These are phyloP conservation scores for Trypanosoma conorhini DNA, from an alignment of 208 protist genomes.

Conservation along the genomic window DNA sequence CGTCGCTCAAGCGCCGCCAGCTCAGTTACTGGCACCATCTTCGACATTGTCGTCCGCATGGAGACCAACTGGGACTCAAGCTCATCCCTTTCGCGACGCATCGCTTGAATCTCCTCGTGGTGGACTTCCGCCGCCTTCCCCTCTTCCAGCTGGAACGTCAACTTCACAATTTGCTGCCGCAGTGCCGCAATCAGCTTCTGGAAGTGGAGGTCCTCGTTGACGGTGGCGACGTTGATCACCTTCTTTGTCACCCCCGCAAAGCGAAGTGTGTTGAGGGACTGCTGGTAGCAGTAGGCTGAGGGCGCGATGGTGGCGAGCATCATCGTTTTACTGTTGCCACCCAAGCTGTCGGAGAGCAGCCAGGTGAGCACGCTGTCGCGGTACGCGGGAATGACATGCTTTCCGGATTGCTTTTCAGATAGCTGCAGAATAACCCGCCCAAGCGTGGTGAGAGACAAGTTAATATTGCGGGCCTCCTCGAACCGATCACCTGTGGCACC, in stretches of 20 bases:
- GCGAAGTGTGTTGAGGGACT: constrained; percentile 87
- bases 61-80: constrained; percentile 42
- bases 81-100: constrained; percentile 49
- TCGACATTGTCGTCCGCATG: constrained; percentile 37
- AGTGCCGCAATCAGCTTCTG: constrained; percentile 72
- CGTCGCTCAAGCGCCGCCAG: constrained; percentile 46
- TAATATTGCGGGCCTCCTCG: constrained; percentile 96
- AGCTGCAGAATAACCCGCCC: constrained; percentile 90
- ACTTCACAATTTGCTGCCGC: constrained; percentile 75
- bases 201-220: constrained; percentile 85
- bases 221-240: constrained; percentile 81
- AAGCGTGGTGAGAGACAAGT: constrained; percentile 94
- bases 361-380: constrained; percentile 89
- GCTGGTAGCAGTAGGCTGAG: constrained; percentile 79
- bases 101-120: constrained; percentile 44
- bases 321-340: constrained; percentile 90
- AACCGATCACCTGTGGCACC: constrained; percentile 93
- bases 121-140: constrained; percentile 65
- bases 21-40: constrained; percentile 41
- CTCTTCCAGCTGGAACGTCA: constrained; percentile 78
- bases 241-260: constrained; percentile 87
- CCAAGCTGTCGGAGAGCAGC: constrained; percentile 84
- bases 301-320: constrained; percentile 87
- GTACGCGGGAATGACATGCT: constrained; percentile 76
- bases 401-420: constrained; percentile 68